A percentile compares a stretch with the other conserved stretches of the same genome.
Conservation (phyloP, 1,284 basidiomycete genomes). For the Pholiota adiposa region DNA sequence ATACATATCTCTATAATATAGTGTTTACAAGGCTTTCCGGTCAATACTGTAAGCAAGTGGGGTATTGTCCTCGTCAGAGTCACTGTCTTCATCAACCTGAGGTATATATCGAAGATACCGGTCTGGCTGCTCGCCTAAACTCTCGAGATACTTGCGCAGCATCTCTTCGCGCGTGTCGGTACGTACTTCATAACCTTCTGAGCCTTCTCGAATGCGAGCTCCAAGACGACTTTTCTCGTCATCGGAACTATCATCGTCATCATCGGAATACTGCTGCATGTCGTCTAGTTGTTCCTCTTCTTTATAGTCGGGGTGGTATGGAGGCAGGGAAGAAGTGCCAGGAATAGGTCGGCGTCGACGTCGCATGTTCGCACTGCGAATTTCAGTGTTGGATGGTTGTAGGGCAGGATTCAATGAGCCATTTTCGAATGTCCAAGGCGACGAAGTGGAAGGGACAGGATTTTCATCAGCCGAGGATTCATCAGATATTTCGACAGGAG, state of each 20-base stretch:
- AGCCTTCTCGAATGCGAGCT: conserved; percentile 61
- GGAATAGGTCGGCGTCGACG: conserved; percentile 25
- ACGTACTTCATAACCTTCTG: conserved; percentile 79
- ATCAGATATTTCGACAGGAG: conserved; percentile 46
- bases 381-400: conserved; percentile 57
- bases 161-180: conserved; percentile 63
- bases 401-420: conserved; percentile 76
- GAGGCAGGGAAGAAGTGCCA: conserved; percentile 58
- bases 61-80: conserved; percentile 34
- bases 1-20: not conserved
- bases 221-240: conserved; percentile 19
- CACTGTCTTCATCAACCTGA: conserved; percentile 43
- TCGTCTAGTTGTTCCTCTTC: conserved; percentile 28
- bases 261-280: conserved; percentile 26
- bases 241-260: conserved; percentile 20
- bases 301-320: conserved; percentile 74
- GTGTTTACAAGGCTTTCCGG: not conserved
- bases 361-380: conserved; percentile 12
- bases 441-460: conserved; percentile 53
- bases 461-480: conserved; percentile 38
- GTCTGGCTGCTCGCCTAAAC: conserved; percentile 53
- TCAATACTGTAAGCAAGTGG: conserved; percentile 24
- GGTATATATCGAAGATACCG: conserved; percentile 68
- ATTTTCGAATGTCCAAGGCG: conserved; percentile 87
- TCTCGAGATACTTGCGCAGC: conserved; percentile 57